Base-by-base conservation (phyloP, 495 filamentous ascomycete species). In the Xylaria castorea region DNA sequence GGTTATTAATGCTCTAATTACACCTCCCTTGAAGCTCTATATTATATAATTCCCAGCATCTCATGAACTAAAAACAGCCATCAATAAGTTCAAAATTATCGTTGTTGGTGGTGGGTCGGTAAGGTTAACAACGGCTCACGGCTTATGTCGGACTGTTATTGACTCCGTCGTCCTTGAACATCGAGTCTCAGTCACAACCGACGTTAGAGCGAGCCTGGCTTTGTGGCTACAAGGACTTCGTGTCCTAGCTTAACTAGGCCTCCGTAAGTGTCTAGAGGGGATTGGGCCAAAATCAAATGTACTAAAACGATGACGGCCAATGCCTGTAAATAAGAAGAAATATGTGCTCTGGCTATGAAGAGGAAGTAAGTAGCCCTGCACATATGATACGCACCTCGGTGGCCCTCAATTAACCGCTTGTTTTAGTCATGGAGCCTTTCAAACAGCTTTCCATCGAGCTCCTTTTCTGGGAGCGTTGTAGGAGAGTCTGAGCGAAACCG, bases 81-180 rank as follows among this genome's bases (percentile, higher is more conserved):
- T 32, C 1, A 12, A 32, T 30, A 57, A 61, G 1, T 85, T 88
- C 77, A 84, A 81, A 63, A 85, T 86, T 38, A 81, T 90, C 44
- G 83, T 90, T 57, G 84, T 85, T 9, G 88, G 88, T 32, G 87
- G 86, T 6, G 84, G 83, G 5, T 80, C 88, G 34, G 80, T 83
- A 5, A 85, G 85, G 0, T 73, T 90, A 5, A 84, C 83, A 4
- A 68, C 86, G 1, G 86, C 87, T 0, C 82, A 87, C 51, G 77
- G 73, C 25, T 78, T 90, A 6, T 69, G 77, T 1, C 71, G 75
- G 27, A 78, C 79, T 2, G 75, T 76, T n/a, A 85, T 90, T 68
- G 84, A 88, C 69, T 85, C 84, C 51, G 73, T 87, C 11, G 66
- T 90, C 2, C 78, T 89, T 1, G 88, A 89, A 73, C 75, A 77